Evolutionary conservation across 768 basidiomycete genomes (phyloP).

Genomic region (Punctularia strigosozonata): DNA sequence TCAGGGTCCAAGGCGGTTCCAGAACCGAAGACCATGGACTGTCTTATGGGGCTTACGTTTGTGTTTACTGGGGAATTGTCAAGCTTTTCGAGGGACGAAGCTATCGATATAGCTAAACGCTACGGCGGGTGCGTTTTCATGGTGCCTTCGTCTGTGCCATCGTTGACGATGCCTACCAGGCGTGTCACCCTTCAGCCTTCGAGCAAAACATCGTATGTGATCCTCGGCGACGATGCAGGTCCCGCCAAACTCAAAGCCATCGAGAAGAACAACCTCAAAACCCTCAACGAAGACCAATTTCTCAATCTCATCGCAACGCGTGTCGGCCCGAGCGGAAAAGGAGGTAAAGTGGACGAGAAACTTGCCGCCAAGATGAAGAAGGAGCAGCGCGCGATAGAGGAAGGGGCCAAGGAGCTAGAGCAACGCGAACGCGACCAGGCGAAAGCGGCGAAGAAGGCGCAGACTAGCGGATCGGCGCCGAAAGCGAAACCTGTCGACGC

Average conservation of each 20-base stretch:
- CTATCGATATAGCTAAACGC: slow-evolving; percentile 80
- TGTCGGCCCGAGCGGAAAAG: slow-evolving; percentile 32
- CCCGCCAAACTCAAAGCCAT: slow-evolving; percentile 82
- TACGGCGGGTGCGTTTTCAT: slow-evolving; percentile 66
- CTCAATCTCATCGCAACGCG: slow-evolving; percentile 70
- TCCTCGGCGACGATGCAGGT: slow-evolving; percentile 83
- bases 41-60: slow-evolving; percentile 76
- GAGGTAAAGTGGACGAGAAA: slow-evolving; percentile 56
- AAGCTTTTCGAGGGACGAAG: slow-evolving; percentile 81
- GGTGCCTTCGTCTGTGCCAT: slow-evolving; percentile 3
- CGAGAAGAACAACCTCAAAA: slow-evolving; percentile 64
- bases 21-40: slow-evolving; percentile 65
- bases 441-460: slow-evolving; percentile 26
- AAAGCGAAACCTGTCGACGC: slow-evolving; percentile 27
- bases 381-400: slow-evolving; percentile 64
- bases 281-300: slow-evolving; percentile 81
- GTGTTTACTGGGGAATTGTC: slow-evolving; percentile 94
- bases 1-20: slow-evolving; percentile 52
- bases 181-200: slow-evolving; percentile 84
- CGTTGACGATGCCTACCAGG: slow-evolving; percentile 26
- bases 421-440: too few species aligned
- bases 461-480: slow-evolving; percentile 1
- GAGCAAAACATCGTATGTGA: slow-evolving; percentile 78
- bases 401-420: slow-evolving; percentile 71
- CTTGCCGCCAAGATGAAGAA: slow-evolving; percentile 70